Percentiles rank a stretch among this genome's conserved stretches.
These are phyloP conservation scores for Pestalotiopsis sp. DNA, from an alignment of 2,329 filamentous ascomycete genomes.

Conservation along the genomic window DNA sequence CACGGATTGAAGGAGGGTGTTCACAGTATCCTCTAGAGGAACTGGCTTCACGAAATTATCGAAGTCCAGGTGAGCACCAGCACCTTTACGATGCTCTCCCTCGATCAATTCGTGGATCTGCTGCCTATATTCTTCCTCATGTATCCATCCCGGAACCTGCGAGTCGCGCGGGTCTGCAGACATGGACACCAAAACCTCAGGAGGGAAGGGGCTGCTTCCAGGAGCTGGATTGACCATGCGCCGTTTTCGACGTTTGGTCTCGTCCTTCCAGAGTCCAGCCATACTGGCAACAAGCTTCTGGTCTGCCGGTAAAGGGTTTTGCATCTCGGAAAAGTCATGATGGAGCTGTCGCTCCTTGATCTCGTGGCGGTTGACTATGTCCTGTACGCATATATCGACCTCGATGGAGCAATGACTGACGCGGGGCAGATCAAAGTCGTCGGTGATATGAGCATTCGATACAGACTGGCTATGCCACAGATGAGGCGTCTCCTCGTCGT, in stretches of 20 bases:
- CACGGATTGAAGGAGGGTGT: conserved; percentile 80
- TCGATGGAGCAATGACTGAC: conserved; percentile 89
- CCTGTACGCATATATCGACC: conserved; percentile 84
- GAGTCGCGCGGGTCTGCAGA: conserved; percentile 78
- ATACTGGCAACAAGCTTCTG: conserved; percentile 91
- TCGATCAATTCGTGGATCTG: conserved; percentile 65
- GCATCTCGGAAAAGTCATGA: conserved; percentile 80
- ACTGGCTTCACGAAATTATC: conserved; percentile 63
- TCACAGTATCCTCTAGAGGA: conserved; percentile 62
- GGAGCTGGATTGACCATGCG: conserved; percentile 67
- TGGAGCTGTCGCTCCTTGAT: conserved; percentile 79
- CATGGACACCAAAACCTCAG: conserved; percentile 84
- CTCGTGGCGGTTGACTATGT: conserved; percentile 82
- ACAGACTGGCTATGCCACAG: conserved; percentile 83
- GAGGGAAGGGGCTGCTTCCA: conserved; percentile 75
- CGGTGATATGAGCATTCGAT: conserved; percentile 56
- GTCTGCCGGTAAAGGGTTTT: conserved; percentile 63
- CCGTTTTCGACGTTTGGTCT: conserved; percentile 76
- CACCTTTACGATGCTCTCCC: conserved; percentile 60
- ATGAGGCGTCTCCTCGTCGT: conserved; percentile 62
- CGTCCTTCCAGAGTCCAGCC: conserved; percentile 90
- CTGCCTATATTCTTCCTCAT: conserved; percentile 80
- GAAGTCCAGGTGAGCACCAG: conserved; percentile 55
- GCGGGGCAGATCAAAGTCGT: conserved; percentile 68
- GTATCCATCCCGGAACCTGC: conserved; percentile 83